Conservation (phyloP, 2,329 filamentous ascomycete genomes). For the Fusarium equiseti region DNA sequence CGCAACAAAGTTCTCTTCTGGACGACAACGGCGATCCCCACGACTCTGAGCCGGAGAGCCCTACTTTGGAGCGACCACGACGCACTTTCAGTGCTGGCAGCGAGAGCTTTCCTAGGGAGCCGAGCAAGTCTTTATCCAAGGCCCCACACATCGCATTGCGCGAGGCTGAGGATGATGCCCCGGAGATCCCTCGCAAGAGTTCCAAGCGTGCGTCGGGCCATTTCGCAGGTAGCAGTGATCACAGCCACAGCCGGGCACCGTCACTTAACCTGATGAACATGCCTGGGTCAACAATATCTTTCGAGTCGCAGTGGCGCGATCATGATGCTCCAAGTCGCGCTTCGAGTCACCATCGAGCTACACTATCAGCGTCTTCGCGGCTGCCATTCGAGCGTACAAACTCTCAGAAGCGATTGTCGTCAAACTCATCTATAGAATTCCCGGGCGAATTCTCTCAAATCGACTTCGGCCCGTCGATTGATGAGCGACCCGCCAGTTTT, state of each 20-base stretch:
- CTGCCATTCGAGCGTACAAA: slow-evolving; percentile 70
- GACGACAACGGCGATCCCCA: slow-evolving; percentile 61
- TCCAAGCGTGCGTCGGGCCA: slow-evolving; percentile 71
- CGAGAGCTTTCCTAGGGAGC: slow-evolving; percentile 51
- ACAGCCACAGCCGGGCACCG: slow-evolving; percentile 48
- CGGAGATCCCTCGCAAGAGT: slow-evolving; percentile 77
- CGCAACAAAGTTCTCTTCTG: slow-evolving; percentile 54
- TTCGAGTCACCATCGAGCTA: slow-evolving; percentile 44
- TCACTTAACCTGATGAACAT: slow-evolving; percentile 52
- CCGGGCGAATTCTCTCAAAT: slow-evolving; percentile 60
- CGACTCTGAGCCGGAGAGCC: slow-evolving; percentile 58
- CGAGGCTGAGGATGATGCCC: slow-evolving; percentile 55
- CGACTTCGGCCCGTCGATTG: slow-evolving; percentile 53
- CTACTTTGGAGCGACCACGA: slow-evolving; percentile 48
- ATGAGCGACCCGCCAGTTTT: slow-evolving; percentile 65
- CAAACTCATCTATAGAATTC: slow-evolving; percentile 63
- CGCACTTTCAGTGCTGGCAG: slow-evolving; percentile 56
- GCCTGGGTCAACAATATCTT: slow-evolving; percentile 42
- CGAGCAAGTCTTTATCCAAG: slow-evolving; percentile 41
- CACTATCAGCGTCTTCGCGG: slow-evolving; percentile 44
- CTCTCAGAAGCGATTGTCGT: slow-evolving; percentile 65
- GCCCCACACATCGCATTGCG: slow-evolving; percentile 34
- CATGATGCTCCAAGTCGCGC: slow-evolving; percentile 37
- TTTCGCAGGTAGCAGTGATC: slow-evolving; percentile 41
- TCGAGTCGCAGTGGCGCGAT: slow-evolving; percentile 38